Evolutionary conservation across 129 eudicot genomes (phyloP).

Genomic region (Saposhnikovia divaricata): DNA sequence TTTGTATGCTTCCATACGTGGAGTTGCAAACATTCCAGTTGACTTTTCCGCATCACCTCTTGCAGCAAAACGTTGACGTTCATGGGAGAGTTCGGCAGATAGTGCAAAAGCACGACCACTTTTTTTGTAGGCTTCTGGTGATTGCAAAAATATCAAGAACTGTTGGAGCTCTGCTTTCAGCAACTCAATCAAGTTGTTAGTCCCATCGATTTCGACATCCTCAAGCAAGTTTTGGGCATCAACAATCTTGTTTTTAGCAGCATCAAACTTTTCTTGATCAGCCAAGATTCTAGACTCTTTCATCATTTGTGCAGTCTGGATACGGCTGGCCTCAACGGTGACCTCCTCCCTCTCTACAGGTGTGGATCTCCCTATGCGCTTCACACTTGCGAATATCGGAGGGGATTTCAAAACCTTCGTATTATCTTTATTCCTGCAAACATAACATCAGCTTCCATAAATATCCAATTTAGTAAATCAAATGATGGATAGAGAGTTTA

Average conservation of each 20-base stretch:
- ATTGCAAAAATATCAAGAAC: background rate
- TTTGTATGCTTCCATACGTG: constrained; percentile 3
- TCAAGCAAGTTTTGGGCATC: constrained; percentile 4
- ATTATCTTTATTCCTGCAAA: background rate
- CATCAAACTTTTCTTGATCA: background rate
- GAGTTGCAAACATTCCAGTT: background rate
- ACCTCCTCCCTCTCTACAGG: background rate
- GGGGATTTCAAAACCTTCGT: background rate
- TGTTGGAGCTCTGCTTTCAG: constrained; percentile 8
- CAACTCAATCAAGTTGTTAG: background rate
- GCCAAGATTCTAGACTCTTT: background rate
- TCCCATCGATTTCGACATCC: background rate
- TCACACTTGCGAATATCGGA: background rate
- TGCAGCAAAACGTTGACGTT: constrained; percentile 6
- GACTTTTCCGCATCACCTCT: background rate
- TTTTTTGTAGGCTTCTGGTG: background rate
- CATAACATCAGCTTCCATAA: background rate
- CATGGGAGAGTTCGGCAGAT: constrained; percentile 1
- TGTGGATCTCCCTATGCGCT: background rate
- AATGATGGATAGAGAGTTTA: background rate
- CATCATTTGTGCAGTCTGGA: background rate
- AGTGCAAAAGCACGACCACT: background rate
- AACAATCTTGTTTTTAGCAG: background rate
- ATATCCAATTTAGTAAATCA: background rate
- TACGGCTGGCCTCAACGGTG: background rate